Evolutionary conservation across 495 filamentous ascomycete species (phyloP).

Genomic region (Penicillium egyptiacum): DNA sequence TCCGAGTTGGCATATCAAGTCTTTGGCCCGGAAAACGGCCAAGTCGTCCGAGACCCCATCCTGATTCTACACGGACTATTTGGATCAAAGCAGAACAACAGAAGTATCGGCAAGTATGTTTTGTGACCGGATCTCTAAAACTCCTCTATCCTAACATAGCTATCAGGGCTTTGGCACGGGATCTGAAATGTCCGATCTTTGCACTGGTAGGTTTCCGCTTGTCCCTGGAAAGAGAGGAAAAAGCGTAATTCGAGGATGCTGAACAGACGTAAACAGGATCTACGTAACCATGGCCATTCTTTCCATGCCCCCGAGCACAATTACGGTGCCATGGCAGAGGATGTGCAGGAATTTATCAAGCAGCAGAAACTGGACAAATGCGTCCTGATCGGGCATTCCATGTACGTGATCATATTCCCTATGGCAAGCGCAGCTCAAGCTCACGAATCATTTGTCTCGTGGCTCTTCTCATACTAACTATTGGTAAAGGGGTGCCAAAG

Average conservation of each 20-base stretch:
- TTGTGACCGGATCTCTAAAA: too few species aligned
- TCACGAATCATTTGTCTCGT: not conserved
- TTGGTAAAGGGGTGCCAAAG: constrained; percentile 78
- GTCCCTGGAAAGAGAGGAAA: not conserved
- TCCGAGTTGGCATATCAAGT: constrained; percentile 45
- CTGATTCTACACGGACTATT: constrained; percentile 93
- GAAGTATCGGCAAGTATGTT: constrained; percentile 92
- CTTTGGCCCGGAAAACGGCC: constrained; percentile 40
- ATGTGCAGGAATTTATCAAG: constrained; percentile 78
- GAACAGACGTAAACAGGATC: constrained; percentile 57
- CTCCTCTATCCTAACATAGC: constrained; percentile 14
- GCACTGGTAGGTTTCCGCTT: constrained; percentile 62
- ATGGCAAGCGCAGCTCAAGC: not conserved
- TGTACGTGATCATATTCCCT: constrained; percentile 54
- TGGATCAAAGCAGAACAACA: constrained; percentile 93
- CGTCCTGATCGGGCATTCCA: constrained; percentile 91
- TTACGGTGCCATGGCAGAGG: constrained; percentile 83
- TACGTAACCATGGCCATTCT: constrained; percentile 92
- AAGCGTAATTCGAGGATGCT: not conserved
- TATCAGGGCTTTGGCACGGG: constrained; percentile 72
- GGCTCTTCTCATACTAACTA: not conserved
- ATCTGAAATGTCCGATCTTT: constrained; percentile 79
- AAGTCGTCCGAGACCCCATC: constrained; percentile 59
- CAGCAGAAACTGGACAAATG: constrained; percentile 67
- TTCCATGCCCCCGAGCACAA: constrained; percentile 75